phyloP scores from a whole-genome alignment of 345 rosid species.

The Gynandropsis gynandra region DNA sequence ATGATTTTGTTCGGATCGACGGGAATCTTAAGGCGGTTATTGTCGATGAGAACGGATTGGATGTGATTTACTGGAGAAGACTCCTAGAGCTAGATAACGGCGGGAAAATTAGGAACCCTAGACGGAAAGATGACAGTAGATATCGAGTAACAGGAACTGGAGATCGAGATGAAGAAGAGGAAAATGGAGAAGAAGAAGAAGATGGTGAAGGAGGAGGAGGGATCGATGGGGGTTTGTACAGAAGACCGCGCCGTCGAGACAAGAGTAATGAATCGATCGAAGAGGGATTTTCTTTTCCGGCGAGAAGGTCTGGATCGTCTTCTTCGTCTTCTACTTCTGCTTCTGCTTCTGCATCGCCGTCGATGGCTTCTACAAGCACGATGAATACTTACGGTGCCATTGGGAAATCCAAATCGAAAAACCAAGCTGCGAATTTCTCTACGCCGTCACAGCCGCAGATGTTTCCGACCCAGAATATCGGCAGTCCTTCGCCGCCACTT shows the following conservation, averaged over 20 bases:
- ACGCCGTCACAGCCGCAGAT: constrained; percentile 8
- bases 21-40: constrained; percentile 42
- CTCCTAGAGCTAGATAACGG: constrained; percentile 25
- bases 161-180: constrained; percentile 18
- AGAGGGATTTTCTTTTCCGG: constrained; percentile 23
- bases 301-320: constrained; percentile 9
- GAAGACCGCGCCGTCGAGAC: neutral
- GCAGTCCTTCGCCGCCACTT: constrained; percentile 18
- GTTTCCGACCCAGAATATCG: neutral
- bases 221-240: constrained; percentile 2
- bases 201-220: constrained; percentile 7
- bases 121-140: constrained; percentile 8
- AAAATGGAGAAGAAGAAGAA: constrained; percentile 12
- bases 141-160: neutral
- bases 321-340: constrained; percentile 11
- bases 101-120: constrained; percentile 25
- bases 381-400: constrained; percentile 15
- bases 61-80: constrained; percentile 67
- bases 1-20: constrained; percentile 32
- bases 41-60: constrained; percentile 74
- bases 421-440: constrained; percentile 24
- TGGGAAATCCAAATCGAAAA: constrained; percentile 18
- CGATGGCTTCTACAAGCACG: constrained; percentile 12
- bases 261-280: neutral
- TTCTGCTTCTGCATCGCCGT: constrained; percentile 18